These are phyloP conservation scores for Neurospora cerealis DNA, from an alignment of 495 filamentous ascomycete genomes.

Conservation along the genomic window DNA sequence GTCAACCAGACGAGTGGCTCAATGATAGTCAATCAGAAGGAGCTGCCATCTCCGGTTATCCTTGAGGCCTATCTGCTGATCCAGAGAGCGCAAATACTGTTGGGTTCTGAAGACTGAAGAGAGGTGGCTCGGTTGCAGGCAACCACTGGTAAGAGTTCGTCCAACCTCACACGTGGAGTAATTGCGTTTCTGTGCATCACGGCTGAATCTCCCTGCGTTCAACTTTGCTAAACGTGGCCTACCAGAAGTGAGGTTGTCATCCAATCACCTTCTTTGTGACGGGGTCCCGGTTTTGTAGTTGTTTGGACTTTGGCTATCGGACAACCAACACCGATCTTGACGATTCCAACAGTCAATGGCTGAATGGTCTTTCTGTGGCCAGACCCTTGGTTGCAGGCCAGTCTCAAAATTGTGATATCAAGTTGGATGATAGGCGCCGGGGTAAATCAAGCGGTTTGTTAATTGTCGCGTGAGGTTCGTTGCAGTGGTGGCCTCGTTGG, in stretches of 20 bases:
- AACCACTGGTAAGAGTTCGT: neutral
- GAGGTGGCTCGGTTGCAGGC: neutral
- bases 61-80: neutral
- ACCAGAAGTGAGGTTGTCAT: neutral
- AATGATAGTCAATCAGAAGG: neutral
- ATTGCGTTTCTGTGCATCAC: neutral
- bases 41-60: neutral
- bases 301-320: neutral
- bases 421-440: neutral
- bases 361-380: neutral
- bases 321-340: neutral
- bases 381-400: neutral
- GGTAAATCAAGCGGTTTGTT: neutral
- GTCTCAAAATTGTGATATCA: neutral
- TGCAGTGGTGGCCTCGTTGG: neutral
- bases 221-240: neutral
- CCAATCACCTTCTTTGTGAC: neutral
- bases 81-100: neutral
- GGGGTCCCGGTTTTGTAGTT: neutral
- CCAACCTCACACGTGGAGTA: neutral
- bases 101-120: neutral
- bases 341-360: neutral
- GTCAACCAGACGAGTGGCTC: neutral
- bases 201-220: neutral
- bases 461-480: neutral